Base-by-base conservation (phyloP, 2,329 filamentous ascomycete genomes). In the Zymoseptoria passerinii region DNA sequence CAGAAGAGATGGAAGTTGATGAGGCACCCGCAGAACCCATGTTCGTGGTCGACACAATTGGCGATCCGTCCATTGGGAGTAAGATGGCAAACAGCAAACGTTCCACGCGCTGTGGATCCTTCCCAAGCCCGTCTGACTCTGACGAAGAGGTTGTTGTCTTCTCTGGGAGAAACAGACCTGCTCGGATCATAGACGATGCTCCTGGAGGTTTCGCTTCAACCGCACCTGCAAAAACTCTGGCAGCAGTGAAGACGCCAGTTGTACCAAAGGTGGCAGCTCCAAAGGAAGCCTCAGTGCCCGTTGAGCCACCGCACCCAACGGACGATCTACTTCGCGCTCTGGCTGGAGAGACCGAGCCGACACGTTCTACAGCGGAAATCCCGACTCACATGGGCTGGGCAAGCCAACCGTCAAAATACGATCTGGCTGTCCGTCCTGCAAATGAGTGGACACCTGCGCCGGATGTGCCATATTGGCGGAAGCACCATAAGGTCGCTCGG, bases 131-230 rank as follows among this genome's bases (percentile, higher is more conserved):
- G 6, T 80, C 80, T 0, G 79, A 83, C 62, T 89, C 87, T 0
- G 88, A 86, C 66, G 88, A 89, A 52, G 89, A 96, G 63, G 76
- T 90, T 4, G 84, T 91, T 52, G 67, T 89, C 0, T 90, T 89
- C 68, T 80, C 77, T 58, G 84, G 84, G 48, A 78, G 84, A 27
- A 66, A 61, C 52, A 64, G 57, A 48, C 35, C 9, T 44, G 35
- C 35, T 16, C 13, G 13, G 35, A 6, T 68, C 8, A 58, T 67
- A 27, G 63, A 71, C 49, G 67, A 71, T 52, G 67, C 70, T 44
- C 35, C 13, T 13, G 10, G 10, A 16, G n/a, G 59, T 65, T 16
- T 58, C 53, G 28, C 59, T 29, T 27, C 56, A 56, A 16, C 44
- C 27, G 28, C 54, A 19, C 29, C 57, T n/a, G 28, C 9, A 50